Conservation (phyloP, 306 rosid species). For the Begonia peltatifolia region DNA sequence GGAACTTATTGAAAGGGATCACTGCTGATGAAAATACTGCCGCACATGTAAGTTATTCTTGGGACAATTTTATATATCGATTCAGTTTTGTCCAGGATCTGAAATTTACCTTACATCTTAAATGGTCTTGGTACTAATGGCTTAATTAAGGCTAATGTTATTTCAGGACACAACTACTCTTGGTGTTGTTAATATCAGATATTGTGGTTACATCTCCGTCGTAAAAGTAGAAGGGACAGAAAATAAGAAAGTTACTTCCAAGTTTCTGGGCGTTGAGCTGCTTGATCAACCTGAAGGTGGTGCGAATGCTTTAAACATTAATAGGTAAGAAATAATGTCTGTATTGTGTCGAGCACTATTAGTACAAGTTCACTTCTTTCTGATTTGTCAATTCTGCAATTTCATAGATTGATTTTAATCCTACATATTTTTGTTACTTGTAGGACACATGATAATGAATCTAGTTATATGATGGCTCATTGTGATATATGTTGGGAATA, state of each 20-base stretch:
- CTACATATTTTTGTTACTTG: no score
- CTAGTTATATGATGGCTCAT: no score
- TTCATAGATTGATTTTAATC: not conserved
- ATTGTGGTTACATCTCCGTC: conserved; percentile 59
- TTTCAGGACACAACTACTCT: conserved; percentile 72
- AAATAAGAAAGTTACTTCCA: conserved; percentile 25
- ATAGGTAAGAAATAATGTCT: conserved; percentile 37
- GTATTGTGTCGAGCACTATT: not conserved
- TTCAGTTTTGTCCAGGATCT: not conserved
- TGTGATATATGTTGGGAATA: no score
- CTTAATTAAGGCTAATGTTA: conserved; percentile 9
- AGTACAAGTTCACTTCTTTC: not conserved
- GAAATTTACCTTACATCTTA: not conserved
- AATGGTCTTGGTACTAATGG: conserved; percentile 11
- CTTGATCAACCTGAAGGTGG: conserved; percentile 92
- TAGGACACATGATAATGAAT: no score
- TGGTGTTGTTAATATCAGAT: conserved; percentile 73
- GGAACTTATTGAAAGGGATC: conserved; percentile 87
- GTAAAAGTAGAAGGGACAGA: conserved; percentile 64
- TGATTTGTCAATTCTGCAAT: not conserved
- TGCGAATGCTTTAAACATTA: conserved; percentile 81
- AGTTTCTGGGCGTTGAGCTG: conserved; percentile 41
- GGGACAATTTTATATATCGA: conserved; percentile 9
- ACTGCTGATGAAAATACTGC: conserved; percentile 98
- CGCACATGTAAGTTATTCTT: conserved; percentile 63